Percentiles rank a stretch among this genome's conserved stretches.
Evolutionary conservation across 176 grass and related monocot species (phyloP).

Genomic region (Musa beccarii): DNA sequence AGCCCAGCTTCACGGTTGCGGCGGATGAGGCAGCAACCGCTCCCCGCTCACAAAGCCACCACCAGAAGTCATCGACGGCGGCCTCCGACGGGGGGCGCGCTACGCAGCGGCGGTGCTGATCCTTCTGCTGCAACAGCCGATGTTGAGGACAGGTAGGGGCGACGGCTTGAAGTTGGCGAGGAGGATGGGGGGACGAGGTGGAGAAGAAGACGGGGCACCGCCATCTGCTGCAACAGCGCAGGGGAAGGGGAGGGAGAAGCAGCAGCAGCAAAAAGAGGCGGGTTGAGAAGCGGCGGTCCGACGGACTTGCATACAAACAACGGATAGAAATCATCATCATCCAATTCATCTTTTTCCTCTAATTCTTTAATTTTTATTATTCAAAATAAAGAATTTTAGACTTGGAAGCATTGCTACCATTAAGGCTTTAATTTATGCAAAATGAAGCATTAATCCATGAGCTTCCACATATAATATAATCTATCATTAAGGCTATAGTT

Average conservation of each 20-base stretch:
- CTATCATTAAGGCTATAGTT: too few relatives aligned
- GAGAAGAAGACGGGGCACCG: neutral
- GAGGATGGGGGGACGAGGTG: neutral
- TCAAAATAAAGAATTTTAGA: too few relatives aligned
- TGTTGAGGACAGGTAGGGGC: neutral
- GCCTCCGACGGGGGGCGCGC: conserved; percentile 24
- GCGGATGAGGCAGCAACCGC: conserved; percentile 24
- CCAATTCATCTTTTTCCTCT: too few relatives aligned
- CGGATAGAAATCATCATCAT: too few relatives aligned
- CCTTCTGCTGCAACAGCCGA: neutral
- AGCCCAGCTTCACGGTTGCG: conserved; percentile 20
- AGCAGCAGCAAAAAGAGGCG: neutral
- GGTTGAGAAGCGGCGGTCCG: neutral
- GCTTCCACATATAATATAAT: too few relatives aligned
- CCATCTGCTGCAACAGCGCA: neutral
- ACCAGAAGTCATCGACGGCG: conserved; percentile 51
- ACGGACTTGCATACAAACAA: neutral
- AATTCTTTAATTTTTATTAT: too few relatives aligned
- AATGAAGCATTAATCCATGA: too few relatives aligned
- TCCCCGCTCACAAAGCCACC: conserved; percentile 50
- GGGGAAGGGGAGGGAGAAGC: neutral
- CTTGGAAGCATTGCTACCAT: too few relatives aligned
- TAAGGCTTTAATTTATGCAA: too few relatives aligned
- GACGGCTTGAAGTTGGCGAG: neutral
- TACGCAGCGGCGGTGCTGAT: neutral